Evolutionary conservation across 306 rosid genomes (phyloP).

Genomic region (Crataegus laevigata): DNA sequence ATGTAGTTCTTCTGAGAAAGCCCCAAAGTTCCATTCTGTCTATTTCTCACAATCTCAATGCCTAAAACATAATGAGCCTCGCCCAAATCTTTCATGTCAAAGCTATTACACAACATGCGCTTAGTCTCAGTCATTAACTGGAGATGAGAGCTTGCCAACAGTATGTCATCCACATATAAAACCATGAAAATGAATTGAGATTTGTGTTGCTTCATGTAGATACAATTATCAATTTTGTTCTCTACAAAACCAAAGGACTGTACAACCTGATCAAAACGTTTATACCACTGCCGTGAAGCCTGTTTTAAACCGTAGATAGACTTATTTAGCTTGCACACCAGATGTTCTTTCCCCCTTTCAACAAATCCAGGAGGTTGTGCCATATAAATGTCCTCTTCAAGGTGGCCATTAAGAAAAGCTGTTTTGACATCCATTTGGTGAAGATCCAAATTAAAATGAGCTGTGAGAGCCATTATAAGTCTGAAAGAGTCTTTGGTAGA

Average conservation of each 20-base stretch:
- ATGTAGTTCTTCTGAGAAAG: neutral
- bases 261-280: neutral
- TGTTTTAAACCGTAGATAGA: neutral
- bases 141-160: neutral
- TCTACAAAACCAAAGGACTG: neutral
- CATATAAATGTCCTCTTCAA: neutral
- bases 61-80: neutral
- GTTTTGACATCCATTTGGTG: neutral
- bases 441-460: neutral
- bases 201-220: neutral
- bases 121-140: no score
- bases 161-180: neutral
- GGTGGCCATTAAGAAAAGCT: neutral
- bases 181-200: neutral
- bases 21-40: neutral
- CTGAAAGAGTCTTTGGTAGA: neutral
- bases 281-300: neutral
- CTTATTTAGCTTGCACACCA: neutral
- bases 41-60: neutral
- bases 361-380: neutral
- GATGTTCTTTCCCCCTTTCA: neutral
- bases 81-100: neutral
- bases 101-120: fast-evolving
- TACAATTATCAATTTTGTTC: neutral
- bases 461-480: neutral